A percentile compares a stretch with the other conserved stretches of the same genome.
phyloP scores from a whole-genome alignment of 345 rosid species.

The Lepidium africanum region DNA sequence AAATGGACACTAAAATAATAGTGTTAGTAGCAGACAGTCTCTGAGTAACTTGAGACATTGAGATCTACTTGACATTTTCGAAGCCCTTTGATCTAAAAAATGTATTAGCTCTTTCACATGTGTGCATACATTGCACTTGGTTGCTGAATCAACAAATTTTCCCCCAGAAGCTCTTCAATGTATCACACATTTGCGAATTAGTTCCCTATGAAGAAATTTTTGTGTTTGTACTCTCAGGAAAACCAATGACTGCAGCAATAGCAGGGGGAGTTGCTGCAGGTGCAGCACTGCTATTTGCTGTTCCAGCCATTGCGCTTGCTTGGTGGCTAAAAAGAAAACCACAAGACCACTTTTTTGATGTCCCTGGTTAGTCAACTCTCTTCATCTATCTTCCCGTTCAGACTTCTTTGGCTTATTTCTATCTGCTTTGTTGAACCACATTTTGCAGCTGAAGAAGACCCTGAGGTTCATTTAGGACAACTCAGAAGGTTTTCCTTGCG shows the following conservation, averaged over 20 bases:
- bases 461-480: conserved; percentile 88
- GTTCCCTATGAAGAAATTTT: background rate
- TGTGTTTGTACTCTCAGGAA: conserved; percentile 32
- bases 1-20: background rate
- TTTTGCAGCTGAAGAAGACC: conserved; percentile 82
- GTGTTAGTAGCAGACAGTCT: background rate
- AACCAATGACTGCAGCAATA: conserved; percentile 51
- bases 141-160: background rate
- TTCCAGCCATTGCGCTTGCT: conserved; percentile 67
- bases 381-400: background rate
- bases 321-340: conserved; percentile 60
- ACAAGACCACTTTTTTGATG: conserved; percentile 71
- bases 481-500: conserved; percentile 81
- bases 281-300: conserved; percentile 75
- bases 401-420: background rate
- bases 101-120: background rate
- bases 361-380: conserved; percentile 56
- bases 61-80: background rate
- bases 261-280: conserved; percentile 94
- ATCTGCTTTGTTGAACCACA: background rate
- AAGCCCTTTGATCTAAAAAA: background rate
- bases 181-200: background rate
- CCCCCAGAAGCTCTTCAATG: background rate
- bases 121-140: background rate
- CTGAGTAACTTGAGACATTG: background rate